Base-by-base conservation (phyloP, 2,329 filamentous ascomycete genomes). In the Cladophialophora yegresii region DNA sequence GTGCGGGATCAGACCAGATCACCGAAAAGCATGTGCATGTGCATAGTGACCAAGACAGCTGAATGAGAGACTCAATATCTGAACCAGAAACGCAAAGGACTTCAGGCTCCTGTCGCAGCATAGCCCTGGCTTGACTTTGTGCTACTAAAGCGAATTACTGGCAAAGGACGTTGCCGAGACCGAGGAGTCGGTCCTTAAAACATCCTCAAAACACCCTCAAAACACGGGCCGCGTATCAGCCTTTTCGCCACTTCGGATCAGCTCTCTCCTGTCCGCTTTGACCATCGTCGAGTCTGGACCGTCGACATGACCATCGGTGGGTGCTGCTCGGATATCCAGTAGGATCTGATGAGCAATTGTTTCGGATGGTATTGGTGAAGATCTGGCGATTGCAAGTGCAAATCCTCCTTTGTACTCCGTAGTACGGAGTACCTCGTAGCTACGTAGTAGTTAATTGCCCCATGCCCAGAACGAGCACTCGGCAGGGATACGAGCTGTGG, bases 1-100 rank as follows among this genome's bases (percentile, higher is more conserved):
- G 47, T 61, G 58, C 58, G 58, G 58, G 58, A 61, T 61, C 58
- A 36, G 30, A 12, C 55, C 47, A 32, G 55, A 23, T 30, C 43
- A n/a, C 16, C 40, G 36, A 58, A 58, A 49, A 49, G 8, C 26
- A 33, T 20, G 23, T 30, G n/a, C 16, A n/a, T n/a, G 40, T 32
- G 23, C 28, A 56, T 28, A 47, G 55, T 32, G 43, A 32, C 43
- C 45, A 47, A 57, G 55, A 43, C 28, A 50, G 55, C 43, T 58
- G 55, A 58, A 58, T 58, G 55, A 33, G 55, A 58, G 55, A 58
- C 55, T 50, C 55, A 33, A 45, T 30, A 49, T 45, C 55, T 30
- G 55, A 40, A 58, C 10, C 28, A 22, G 13, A 13, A 58, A n/a
- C 47, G 13, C 2, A 9, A 22, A 10, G 47, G 47, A 50, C 22